A percentile compares a stretch with the other conserved stretches of the same genome.
Evolutionary conservation across 164 flowering plant genomes (phyloP).

Genomic region (Magnolia sinica): DNA sequence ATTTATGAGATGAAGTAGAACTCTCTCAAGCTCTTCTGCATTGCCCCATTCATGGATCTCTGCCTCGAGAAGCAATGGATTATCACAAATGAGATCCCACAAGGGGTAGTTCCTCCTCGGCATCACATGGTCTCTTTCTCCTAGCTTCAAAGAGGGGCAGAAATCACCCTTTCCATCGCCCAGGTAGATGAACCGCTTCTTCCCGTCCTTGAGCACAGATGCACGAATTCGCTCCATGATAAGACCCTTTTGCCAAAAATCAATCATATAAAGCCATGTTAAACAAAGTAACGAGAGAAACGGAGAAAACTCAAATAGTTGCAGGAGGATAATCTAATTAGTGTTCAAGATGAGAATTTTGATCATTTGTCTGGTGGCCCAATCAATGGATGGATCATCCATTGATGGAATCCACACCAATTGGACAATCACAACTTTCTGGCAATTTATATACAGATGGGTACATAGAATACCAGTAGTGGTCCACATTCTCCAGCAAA

Average conservation of each 20-base stretch:
- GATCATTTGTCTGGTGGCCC: no score
- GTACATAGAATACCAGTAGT: no score
- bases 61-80: slow-evolving; percentile 49
- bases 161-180: slow-evolving; percentile 81
- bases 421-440: no score
- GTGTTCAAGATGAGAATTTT: no score
- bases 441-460: no score
- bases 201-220: slow-evolving; percentile 23
- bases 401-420: no score
- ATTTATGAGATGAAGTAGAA: slow-evolving; percentile 32
- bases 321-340: no score
- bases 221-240: slow-evolving; percentile 53
- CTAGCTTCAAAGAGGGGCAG: slow-evolving; percentile 67
- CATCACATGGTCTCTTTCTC: slow-evolving; percentile 47
- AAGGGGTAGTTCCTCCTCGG: slow-evolving; percentile 72
- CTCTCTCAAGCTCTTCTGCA: slow-evolving; percentile 53
- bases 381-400: no score
- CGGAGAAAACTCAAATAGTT: no score
- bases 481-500: no score
- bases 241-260: slow-evolving; percentile 20
- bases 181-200: slow-evolving; percentile 56
- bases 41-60: slow-evolving; percentile 60
- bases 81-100: slow-evolving; percentile 53
- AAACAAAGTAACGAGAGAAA: no score
- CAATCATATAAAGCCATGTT: no score